Base-by-base conservation (phyloP, 139 green algal species). In the Chlorella sp. region DNA sequence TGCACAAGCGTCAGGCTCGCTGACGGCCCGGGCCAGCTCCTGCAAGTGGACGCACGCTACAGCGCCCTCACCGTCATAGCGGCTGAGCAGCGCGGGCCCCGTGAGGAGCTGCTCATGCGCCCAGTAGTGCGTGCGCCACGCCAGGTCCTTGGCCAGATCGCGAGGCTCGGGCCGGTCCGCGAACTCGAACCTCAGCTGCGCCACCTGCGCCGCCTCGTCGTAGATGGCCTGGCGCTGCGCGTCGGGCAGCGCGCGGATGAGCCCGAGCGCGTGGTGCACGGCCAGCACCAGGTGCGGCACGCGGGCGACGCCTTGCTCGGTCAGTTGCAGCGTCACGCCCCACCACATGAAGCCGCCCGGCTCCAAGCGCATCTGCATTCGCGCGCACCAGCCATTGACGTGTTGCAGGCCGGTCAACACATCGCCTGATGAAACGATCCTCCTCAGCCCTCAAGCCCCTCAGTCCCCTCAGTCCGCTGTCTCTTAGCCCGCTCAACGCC, bases 321-420 rank as follows among this genome's bases (percentile, higher is more conserved):
- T 83, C 30, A 89, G 73, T 22, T 74, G 66, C 27, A 88, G 31
- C 17, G 71, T 79, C 6, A 85, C 31, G 4, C 78, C 65, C 80
- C 80, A 88, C 5, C 73, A 76, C 75, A 85, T 82, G 72, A 85
- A 86, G 63, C 83, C 83, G 22, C 71, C 30, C 10, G 24, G 29
- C 5, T 51, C 31, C 71, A 72, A 5, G 3, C 65, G 50, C 31
- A 79, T 69, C 51, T 77, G 67, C 62, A 23, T n/a, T n/a, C n/a
- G n/a, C n/a, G n/a, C n/a, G n/a, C n/a, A n/a, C n/a, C n/a, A n/a
- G n/a, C n/a, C n/a, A n/a, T n/a, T n/a, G n/a, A n/a, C n/a, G n/a
- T n/a, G n/a, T n/a, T n/a, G n/a, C n/a, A n/a, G n/a, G n/a, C n/a
- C n/a, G n/a, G n/a, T n/a, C n/a, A n/a, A n/a, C n/a, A n/a, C n/a